Conservation (phyloP, 441 rosid species). For the Isatis lusitanica region DNA sequence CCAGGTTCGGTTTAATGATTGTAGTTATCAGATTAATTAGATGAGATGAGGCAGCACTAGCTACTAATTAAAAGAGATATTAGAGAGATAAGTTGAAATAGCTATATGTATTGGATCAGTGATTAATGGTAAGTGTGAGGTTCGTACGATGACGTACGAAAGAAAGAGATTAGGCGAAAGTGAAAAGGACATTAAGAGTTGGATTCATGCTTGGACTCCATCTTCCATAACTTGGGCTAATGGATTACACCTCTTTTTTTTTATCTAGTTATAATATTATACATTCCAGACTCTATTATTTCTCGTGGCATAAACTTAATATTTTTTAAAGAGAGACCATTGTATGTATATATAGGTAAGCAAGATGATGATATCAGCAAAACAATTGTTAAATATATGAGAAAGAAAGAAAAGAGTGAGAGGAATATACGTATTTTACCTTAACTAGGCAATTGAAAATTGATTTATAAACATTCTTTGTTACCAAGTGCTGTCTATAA, state of each 20-base stretch:
- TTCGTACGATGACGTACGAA: constrained; percentile 36
- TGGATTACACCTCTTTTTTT: constrained; percentile 37
- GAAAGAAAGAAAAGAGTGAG: neutral
- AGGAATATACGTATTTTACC: neutral
- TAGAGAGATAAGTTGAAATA: neutral
- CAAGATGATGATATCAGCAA: constrained; percentile 24
- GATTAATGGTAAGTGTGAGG: constrained; percentile 12
- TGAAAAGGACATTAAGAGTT: constrained; percentile 20
- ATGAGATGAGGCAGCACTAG: neutral
- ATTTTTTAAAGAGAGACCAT: neutral
- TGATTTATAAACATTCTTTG: neutral
- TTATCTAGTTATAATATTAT: neutral
- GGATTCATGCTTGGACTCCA: constrained; percentile 45
- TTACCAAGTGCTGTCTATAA: constrained; percentile 5
- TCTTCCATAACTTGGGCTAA: constrained; percentile 41
- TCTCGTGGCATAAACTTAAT: constrained; percentile 16
- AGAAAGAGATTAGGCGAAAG: constrained; percentile 21
- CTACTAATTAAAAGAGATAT: neutral
- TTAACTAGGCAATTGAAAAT: constrained; percentile 2
- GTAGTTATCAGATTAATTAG: neutral
- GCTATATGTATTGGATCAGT: too few relatives aligned
- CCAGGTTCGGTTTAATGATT: neutral
- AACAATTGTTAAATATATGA: neutral
- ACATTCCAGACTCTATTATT: constrained; percentile 31
- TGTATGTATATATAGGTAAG: neutral